These are phyloP conservation scores for Penicillium macrosclerotiorum DNA, from an alignment of 495 filamentous ascomycete genomes.

Conservation along the genomic window DNA sequence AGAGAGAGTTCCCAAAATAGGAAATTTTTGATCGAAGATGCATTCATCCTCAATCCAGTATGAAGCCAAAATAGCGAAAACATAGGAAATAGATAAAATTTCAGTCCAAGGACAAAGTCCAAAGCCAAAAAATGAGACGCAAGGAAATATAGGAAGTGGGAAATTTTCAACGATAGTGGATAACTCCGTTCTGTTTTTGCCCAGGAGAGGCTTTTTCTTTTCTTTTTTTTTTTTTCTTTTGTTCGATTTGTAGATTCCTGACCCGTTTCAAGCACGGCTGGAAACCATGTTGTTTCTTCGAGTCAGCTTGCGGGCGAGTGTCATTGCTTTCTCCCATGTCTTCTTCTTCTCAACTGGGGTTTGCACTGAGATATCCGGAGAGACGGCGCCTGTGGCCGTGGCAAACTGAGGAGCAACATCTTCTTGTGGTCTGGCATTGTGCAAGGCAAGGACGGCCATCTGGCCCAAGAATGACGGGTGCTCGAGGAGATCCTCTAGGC, in stretches of 20 bases:
- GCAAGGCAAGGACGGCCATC: conserved; percentile 43
- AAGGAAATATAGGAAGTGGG: not conserved
- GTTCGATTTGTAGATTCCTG: not conserved
- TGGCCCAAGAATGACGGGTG: conserved; percentile 51
- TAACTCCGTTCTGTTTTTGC: conserved; percentile 4
- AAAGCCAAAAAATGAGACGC: not conserved
- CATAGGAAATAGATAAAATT: not conserved
- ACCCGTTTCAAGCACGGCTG: conserved; percentile 14
- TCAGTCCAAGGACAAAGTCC: not conserved
- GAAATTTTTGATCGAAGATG: not conserved
- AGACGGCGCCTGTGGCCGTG: conserved; percentile 12
- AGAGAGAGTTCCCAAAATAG: not conserved
- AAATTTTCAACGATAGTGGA: not conserved
- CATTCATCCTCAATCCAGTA: not conserved
- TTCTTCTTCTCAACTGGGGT: conserved; percentile 27
- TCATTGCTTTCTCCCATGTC: conserved; percentile 31
- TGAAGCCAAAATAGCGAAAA: not conserved
- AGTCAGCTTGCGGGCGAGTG: conserved; percentile 31
- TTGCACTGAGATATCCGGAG: conserved; percentile 4
- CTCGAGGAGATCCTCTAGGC: conserved; percentile 50
- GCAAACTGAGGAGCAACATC: conserved; percentile 16
- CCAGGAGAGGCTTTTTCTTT: not conserved
- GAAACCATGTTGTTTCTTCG: conserved; percentile 22
- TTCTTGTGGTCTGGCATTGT: conserved; percentile 29
- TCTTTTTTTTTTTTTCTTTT: conserved; percentile 3